phyloP scores from a whole-genome alignment of 495 filamentous ascomycete species.

The Platismatia glauca region DNA sequence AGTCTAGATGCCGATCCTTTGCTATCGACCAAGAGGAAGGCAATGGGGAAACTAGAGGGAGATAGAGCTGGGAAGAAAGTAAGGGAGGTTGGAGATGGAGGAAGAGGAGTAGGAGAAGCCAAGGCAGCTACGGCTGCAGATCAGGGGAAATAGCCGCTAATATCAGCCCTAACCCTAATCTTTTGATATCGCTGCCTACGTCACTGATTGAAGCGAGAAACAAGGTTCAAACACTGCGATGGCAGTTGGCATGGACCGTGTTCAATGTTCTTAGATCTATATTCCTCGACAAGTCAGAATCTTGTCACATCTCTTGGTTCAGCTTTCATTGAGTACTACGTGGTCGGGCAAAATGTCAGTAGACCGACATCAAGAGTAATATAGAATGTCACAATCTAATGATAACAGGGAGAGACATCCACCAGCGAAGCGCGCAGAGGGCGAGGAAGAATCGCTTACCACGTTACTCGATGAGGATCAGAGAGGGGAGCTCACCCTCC shows the following conservation, averaged over 20 bases:
- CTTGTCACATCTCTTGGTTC: background rate
- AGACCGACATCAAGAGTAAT: no score
- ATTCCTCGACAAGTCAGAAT: background rate
- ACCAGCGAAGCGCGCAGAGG: conserved; percentile 1
- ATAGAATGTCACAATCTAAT: background rate
- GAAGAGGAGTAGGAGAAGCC: no score
- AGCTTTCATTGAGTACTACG: background rate
- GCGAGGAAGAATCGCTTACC: conserved; percentile 14
- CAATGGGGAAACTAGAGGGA: no score
- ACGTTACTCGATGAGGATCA: conserved; percentile 21
- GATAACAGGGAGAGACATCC: background rate
- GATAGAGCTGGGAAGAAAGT: no score
- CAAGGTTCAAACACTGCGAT: background rate
- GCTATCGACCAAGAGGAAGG: no score
- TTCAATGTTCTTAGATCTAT: background rate
- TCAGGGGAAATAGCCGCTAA: no score
- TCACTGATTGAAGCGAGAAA: background rate
- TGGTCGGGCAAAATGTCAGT: background rate
- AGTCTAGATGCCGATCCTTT: no score
- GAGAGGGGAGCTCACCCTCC: conserved; percentile 24
- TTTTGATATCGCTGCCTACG: no score
- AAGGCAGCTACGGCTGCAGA: no score
- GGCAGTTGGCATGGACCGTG: background rate
- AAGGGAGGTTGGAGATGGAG: no score
- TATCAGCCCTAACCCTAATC: background rate